phyloP scores from a whole-genome alignment of 2,329 filamentous ascomycete species.

The Botryotinia calthae region DNA sequence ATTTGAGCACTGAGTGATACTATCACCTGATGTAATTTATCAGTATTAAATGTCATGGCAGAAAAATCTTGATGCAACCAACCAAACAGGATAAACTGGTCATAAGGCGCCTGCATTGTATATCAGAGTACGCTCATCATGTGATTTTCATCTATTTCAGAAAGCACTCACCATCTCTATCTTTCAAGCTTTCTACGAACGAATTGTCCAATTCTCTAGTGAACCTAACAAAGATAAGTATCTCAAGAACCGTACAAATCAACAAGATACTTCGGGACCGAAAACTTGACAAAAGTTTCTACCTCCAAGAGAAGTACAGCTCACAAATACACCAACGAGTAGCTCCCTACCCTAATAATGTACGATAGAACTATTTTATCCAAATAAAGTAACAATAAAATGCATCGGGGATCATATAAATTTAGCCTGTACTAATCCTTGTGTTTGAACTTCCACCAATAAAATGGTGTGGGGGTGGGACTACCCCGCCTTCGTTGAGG shows the following conservation, averaged over 20 bases:
- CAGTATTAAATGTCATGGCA: neutral
- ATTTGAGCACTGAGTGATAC: conserved; percentile 31
- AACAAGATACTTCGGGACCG: too few relatives aligned
- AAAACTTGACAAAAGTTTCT: neutral
- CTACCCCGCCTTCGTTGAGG: neutral
- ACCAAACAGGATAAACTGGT: conserved; percentile 20
- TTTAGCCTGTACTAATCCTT: conserved; percentile 11
- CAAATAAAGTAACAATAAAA: neutral
- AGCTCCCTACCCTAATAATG: neutral
- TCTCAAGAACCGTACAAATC: neutral
- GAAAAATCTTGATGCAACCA: neutral
- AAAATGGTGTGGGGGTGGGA: neutral
- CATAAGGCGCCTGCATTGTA: conserved; percentile 13
- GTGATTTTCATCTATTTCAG: neutral
- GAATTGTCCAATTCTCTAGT: neutral
- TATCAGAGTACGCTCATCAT: neutral
- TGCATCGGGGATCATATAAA: neutral
- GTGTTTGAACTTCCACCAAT: conserved; percentile 3
- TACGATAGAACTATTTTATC: neutral
- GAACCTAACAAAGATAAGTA: neutral
- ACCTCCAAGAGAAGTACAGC: neutral
- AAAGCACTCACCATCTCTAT: neutral
- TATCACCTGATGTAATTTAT: conserved; percentile 27
- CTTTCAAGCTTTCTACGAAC: neutral
- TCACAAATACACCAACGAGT: neutral